Base-by-base conservation (phyloP, 1,284 basidiomycete species). In the Psilocybe mexicana region DNA sequence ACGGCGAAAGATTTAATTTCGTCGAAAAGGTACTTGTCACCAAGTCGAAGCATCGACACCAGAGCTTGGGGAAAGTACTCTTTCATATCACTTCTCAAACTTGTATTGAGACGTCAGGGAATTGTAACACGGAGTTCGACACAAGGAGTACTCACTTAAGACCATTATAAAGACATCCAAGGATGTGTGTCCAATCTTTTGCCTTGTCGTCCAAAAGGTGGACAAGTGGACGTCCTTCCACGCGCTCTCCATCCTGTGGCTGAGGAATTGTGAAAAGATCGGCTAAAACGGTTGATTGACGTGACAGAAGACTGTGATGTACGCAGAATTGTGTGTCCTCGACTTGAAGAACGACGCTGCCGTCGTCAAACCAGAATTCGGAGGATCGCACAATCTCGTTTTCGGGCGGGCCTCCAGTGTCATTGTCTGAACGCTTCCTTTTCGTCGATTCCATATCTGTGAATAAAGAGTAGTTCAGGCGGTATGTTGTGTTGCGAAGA, bases 331-430 rank as follows among this genome's bases (percentile, higher is more conserved):
- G 57, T 4, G 47, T 58, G 26, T 45, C 45, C 30, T 58, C 46
- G 0, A 46, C 57, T 26, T 58, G 46, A 5, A 58, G 46, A 45
- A 58, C 38, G 24, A 58, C 42, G 25, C 53, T 58, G 1, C 52
- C 57, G 26, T 58, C 57, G 14, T 59, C 52, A 47, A 59, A 51
- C 52, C 57, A 59, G 24, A 43, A 42, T 33, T 33, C 8, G 30
- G 30, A 33, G 4, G 30, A 33, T 8, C 30, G 30, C 8, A 33
- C 30, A 33, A 33, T 33, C 5, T 33, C 30, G 30, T 6, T 33
- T 8, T 33, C 30, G 30, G 8, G 4, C 8, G 30, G 30, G 4
- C 8, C 30, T 33, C 30, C 30, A 6, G 30, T 8, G 5, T 33
- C 30, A 8, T 33, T 33, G 30, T 8, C 30, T 4, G 4, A 4